phyloP scores from a whole-genome alignment of 352 stramenopile genomes.

The Phytophthora pinifolia region DNA sequence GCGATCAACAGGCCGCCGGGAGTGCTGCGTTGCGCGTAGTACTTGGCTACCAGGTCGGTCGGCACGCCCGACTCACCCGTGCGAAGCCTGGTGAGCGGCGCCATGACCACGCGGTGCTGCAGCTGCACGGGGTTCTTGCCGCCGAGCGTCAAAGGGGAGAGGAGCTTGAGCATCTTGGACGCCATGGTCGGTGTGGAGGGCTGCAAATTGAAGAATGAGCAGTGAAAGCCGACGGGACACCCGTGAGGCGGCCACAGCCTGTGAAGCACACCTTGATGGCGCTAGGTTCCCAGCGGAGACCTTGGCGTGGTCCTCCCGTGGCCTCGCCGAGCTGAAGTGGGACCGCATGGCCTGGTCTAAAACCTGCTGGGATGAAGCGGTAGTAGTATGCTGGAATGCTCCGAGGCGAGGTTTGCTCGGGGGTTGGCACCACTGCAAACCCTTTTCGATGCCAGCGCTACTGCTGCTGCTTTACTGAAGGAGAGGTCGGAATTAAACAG shows the following conservation, averaged over 20 bases:
- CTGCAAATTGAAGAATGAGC: slow-evolving; percentile 12
- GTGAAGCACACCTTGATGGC: slow-evolving; percentile 2
- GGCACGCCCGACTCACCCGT: slow-evolving; percentile 37
- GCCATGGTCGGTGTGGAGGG: slow-evolving; percentile 4
- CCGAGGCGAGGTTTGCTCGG: too few relatives aligned
- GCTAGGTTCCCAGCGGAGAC: slow-evolving; percentile 1
- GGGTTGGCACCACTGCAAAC: too few relatives aligned
- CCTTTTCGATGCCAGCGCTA: background rate
- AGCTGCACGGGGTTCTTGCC: slow-evolving; percentile 41
- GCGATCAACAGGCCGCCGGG: slow-evolving; percentile 55
- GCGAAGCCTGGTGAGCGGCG: slow-evolving; percentile 53
- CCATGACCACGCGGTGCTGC: slow-evolving; percentile 63
- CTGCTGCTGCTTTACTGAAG: too few relatives aligned
- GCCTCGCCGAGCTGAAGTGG: background rate
- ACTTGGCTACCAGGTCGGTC: slow-evolving; percentile 38
- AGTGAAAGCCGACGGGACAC: too few relatives aligned
- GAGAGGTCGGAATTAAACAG: too few relatives aligned
- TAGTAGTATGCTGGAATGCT: too few relatives aligned
- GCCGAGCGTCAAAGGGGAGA: slow-evolving; percentile 45
- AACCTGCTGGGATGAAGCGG: too few relatives aligned
- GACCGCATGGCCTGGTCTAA: background rate
- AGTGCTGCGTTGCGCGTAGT: slow-evolving; percentile 66
- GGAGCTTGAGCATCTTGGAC: slow-evolving; percentile 39
- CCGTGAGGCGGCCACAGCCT: too few relatives aligned
- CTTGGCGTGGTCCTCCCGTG: background rate